These are phyloP conservation scores for Colletotrichum limetticola DNA, from an alignment of 2,329 filamentous ascomycete species.

Conservation along the genomic window DNA sequence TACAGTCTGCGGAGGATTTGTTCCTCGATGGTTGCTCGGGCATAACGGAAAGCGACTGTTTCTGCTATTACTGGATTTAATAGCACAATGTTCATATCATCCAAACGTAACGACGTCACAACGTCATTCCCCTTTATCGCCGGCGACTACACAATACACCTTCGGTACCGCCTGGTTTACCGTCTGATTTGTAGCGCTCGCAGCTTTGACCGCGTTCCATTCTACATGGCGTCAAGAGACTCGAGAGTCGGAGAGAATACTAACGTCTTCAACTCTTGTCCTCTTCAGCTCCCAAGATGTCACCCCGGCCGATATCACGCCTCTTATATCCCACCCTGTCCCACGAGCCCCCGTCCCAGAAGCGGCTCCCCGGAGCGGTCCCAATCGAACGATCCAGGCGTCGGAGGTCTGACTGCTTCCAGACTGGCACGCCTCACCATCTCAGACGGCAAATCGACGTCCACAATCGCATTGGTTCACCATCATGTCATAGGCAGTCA, in stretches of 20 bases:
- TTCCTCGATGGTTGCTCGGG: background rate
- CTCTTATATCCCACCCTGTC: background rate
- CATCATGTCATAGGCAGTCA: background rate
- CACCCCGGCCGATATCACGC: constrained; percentile 6
- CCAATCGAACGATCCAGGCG: constrained; percentile 19
- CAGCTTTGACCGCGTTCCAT: constrained; percentile 10
- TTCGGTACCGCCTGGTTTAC: background rate
- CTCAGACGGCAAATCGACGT: background rate
- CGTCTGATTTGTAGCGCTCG: background rate
- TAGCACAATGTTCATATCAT: background rate
- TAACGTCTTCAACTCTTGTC: background rate
- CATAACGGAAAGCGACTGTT: background rate
- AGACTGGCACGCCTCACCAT: constrained; percentile 12
- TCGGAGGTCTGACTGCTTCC: constrained; percentile 19
- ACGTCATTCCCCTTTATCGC: background rate
- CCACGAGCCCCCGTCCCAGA: background rate
- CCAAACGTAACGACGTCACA: background rate
- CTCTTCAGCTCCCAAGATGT: background rate
- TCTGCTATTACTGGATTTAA: background rate
- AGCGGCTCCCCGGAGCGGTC: background rate
- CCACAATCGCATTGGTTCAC: constrained; percentile 3
- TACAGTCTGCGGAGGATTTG: constrained; percentile 14
- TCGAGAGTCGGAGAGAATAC: background rate
- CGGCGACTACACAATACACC: background rate
- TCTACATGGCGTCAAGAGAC: background rate